Base-by-base conservation (phyloP, 352 stramenopile species). In the Globisporangium takayamanum region DNA sequence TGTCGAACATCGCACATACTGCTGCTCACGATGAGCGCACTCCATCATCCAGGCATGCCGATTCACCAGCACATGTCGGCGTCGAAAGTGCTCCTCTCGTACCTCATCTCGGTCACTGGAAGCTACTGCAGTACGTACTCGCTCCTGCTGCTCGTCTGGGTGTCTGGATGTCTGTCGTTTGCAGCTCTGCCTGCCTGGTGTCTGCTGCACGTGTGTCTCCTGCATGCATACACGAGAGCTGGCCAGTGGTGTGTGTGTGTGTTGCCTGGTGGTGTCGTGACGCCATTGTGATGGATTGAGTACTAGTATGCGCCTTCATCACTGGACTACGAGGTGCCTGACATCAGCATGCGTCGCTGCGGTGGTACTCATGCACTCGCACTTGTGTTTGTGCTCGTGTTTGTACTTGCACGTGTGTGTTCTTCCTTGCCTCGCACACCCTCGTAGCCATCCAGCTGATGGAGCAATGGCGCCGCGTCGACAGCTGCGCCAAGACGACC, bases 361-460 rank as follows among this genome's bases (percentile, higher is more conserved):
- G 30, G 7, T 36, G 30, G 30, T 7, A 6, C 39, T 45, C 39
- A n/a, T 45, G 16, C 14, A 20, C 39, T 45, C 39, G n/a, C 33
- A 12, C 30, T 36, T 7, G 30, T 36, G 30, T 44, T 15, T 44
- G 39, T 45, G 39, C 39, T 45, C 5, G 12, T n/a, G 39, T 20
- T n/a, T 45, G 39, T 14, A 20, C 39, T n/a, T 20, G 16, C 39
- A 12, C 12, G 16, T 12, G 12, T 45, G 11, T 45, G 39, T n/a
- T 18, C 11, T 55, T 33, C 2, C 50, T 22, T 57, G 39, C 52
- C 14, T 8, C 37, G 22, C 16, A 22, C 20, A 12, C 12, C 1
- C 44, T 42, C 53, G 28, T 44, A 88, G 78, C 73, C 5, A 86
- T 88, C 37, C 78, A 88, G 59, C 51, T 86, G 20, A 88, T 88